Conservation (phyloP, 176 grass and related monocot genomes). For the Carex myosuroides region DNA sequence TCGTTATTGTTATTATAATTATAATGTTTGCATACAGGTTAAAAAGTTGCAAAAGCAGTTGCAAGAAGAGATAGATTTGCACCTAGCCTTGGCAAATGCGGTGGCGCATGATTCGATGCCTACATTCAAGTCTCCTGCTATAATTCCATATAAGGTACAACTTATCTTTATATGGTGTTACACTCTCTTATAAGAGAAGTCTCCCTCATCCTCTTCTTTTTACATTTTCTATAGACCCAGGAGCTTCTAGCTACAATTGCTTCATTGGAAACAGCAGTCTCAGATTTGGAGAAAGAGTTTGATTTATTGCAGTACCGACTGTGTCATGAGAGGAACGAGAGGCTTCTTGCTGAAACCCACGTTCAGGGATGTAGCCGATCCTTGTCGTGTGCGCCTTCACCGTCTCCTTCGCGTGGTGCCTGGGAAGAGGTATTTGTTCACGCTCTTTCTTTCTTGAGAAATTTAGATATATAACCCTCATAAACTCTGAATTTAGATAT, state of each 20-base stretch:
- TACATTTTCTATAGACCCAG: constrained; percentile 34
- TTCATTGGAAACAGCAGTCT: constrained; percentile 61
- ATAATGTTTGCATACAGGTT: constrained; percentile 33
- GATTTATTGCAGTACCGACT: constrained; percentile 70
- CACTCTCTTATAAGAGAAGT: not conserved
- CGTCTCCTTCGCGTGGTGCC: constrained; percentile 54
- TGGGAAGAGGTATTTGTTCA: constrained; percentile 78
- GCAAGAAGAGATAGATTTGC: constrained; percentile 73
- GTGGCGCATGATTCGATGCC: constrained; percentile 35
- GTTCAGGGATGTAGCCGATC: constrained; percentile 17
- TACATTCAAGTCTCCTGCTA: constrained; percentile 48
- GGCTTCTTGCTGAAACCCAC: constrained; percentile 64
- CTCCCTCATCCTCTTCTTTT: constrained; percentile 4
- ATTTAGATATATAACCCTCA: too few relatives aligned
- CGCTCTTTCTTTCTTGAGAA: not conserved
- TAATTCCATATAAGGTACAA: constrained; percentile 65
- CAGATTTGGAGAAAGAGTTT: constrained; percentile 79
- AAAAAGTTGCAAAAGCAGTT: constrained; percentile 81
- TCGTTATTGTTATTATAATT: not conserved
- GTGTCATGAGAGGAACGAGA: constrained; percentile 79
- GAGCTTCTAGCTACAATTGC: constrained; percentile 64
- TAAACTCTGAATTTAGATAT: too few relatives aligned
- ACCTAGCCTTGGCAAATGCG: constrained; percentile 60
- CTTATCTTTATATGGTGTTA: not conserved
- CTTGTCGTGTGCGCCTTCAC: constrained; percentile 29